These are phyloP conservation scores for Papiliotrema fonsecae DNA, from an alignment of 1,284 basidiomycete genomes.

Conservation along the genomic window DNA sequence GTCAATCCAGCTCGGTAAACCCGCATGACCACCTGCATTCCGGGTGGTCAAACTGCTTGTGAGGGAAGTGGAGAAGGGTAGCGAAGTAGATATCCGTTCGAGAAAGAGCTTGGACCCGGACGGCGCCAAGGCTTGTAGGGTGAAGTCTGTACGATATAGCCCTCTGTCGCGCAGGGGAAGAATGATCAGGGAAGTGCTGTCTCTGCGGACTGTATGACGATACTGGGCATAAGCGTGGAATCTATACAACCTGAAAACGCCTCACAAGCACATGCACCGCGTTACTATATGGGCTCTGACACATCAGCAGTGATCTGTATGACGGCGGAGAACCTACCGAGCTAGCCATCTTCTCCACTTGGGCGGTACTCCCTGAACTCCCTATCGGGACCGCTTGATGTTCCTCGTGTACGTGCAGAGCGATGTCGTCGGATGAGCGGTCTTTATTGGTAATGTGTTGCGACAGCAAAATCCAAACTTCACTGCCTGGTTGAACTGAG, in stretches of 20 bases:
- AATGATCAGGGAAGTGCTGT: slow-evolving; percentile 20
- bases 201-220: slow-evolving; percentile 25
- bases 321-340: neutral
- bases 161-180: slow-evolving; percentile 36
- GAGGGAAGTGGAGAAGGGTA: slow-evolving; percentile 44
- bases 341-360: neutral
- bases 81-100: slow-evolving; percentile 21
- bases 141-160: slow-evolving; percentile 35
- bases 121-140: slow-evolving; percentile 35
- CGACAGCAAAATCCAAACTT: slow-evolving; percentile 74
- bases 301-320: neutral
- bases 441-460: slow-evolving; percentile 65
- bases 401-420: slow-evolving; percentile 56
- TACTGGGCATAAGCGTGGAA: slow-evolving; percentile 6
- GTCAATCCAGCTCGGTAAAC: slow-evolving; percentile 71
- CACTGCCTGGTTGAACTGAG: slow-evolving; percentile 9
- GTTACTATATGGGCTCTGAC: slow-evolving; percentile 59
- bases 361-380: neutral
- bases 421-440: slow-evolving; percentile 61
- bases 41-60: slow-evolving; percentile 62
- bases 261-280: slow-evolving; percentile 67
- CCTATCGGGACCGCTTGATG: slow-evolving; percentile 13
- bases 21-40: slow-evolving; percentile 77
- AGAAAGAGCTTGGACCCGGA: slow-evolving; percentile 17
- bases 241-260: too few relatives aligned